Base-by-base conservation (phyloP, 352 stramenopile species). In the Halophytophthora batemanensis region DNA sequence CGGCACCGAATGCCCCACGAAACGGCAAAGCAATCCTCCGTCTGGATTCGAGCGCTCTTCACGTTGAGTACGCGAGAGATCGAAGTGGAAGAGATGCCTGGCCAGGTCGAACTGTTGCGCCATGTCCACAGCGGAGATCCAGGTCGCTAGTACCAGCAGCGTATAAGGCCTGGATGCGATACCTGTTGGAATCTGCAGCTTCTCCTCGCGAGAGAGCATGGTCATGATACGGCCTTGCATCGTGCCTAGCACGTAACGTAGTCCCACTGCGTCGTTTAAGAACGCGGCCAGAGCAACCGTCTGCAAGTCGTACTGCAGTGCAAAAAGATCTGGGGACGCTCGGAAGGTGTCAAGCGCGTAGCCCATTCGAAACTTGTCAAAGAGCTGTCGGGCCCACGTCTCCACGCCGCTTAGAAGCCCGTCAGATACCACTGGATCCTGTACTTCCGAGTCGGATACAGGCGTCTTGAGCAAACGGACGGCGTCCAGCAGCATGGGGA, bases 251-350 rank as follows among this genome's bases (percentile, higher is more conserved):
- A 62, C 76, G 23, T 56, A 82, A 5, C 71, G 70, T 23, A 66
- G 55, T 14, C 36, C 25, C 8, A 64, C 55, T 35, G 68, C 62
- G 14, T 82, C 50, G 56, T 80, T 52, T n/a, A 77, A n/a, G 51
- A 76, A 80, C 13, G 68, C 65, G 1, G 70, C 64, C 21, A 84
- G 58, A 8, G 55, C 43, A 5, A 62, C 74, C 18, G 80, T 46
- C 28, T 82, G 68, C 17, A 80, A 29, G 21, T 84, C 74, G 39
- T 84, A 84, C 41, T 68, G 46, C 28, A 82, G 38, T 15, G 61
- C 70, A 35, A 75, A 71, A 2, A 80, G 57, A 1, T 55, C 64
- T 18, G 64, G 41, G 6, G 67, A 71, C 21, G 34, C 59, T 8
- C 52, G 61, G 40, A 76, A 76, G 22, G 41, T 59, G 28, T 53